A percentile compares a stretch with the other conserved stretches of the same genome.
These are phyloP conservation scores for Penicillium sp. DNA, from an alignment of 2,329 filamentous ascomycete genomes.

Conservation along the genomic window DNA sequence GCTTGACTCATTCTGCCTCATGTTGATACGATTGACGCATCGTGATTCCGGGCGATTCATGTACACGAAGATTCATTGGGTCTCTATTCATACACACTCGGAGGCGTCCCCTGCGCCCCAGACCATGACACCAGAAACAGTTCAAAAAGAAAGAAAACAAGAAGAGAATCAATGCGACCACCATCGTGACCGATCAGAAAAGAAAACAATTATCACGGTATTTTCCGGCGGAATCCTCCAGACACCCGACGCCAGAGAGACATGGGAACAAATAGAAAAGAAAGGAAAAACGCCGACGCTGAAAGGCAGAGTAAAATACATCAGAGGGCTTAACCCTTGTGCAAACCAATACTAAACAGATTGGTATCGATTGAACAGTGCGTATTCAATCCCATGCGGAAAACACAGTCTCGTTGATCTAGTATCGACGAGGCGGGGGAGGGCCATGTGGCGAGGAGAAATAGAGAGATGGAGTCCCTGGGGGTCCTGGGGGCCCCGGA, in stretches of 20 bases:
- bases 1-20: slow-evolving; percentile 25
- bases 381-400: background rate
- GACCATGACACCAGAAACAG: background rate
- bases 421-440: slow-evolving; percentile 13
- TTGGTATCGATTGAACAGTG: background rate
- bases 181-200: background rate
- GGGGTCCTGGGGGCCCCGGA: slow-evolving; percentile 17
- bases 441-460: slow-evolving; percentile 3
- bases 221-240: background rate
- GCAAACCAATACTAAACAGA: background rate
- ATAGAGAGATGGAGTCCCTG: slow-evolving; percentile 3
- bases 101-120: background rate
- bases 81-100: background rate
- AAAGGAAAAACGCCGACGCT: slow-evolving; percentile 11
- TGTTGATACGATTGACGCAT: too few species aligned
- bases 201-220: background rate
- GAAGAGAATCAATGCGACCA: background rate
- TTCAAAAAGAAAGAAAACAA: background rate
- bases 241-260: background rate
- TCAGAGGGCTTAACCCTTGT: background rate
- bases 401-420: background rate
- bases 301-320: slow-evolving; percentile 10
- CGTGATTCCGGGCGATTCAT: too few species aligned
- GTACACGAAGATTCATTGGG: background rate
- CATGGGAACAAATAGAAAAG: slow-evolving; percentile 2